Percentiles rank a stretch among this genome's conserved stretches.
phyloP scores from a whole-genome alignment of 2,329 filamentous ascomycete species.

The Nemania diffusa region DNA sequence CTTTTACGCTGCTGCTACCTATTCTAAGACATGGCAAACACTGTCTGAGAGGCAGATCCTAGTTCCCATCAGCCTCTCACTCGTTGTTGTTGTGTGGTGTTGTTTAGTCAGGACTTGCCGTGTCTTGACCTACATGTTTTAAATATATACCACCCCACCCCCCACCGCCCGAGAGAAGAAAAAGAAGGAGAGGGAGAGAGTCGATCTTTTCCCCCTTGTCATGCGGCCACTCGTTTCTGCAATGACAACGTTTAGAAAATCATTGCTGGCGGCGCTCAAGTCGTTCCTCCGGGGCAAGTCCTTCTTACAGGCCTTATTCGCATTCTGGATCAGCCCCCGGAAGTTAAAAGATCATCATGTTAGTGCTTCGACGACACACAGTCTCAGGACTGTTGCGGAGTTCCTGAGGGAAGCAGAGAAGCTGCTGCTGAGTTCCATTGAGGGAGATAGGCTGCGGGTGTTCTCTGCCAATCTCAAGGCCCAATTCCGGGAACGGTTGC shows the following conservation, averaged over 20 bases:
- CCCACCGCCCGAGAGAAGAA: slow-evolving; percentile 28
- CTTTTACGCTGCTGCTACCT: slow-evolving; percentile 34
- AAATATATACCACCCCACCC: slow-evolving; percentile 40
- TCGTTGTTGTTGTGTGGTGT: slow-evolving; percentile 10
- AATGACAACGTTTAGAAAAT: slow-evolving; percentile 67
- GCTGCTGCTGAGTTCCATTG: slow-evolving; percentile 60
- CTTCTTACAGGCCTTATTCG: slow-evolving; percentile 66
- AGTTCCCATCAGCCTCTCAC: slow-evolving; percentile 39
- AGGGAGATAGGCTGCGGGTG: slow-evolving; percentile 56
- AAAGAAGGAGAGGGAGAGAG: slow-evolving; percentile 24
- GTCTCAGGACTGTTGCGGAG: slow-evolving; percentile 54
- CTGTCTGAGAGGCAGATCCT: slow-evolving; percentile 42
- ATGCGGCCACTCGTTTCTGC: slow-evolving; percentile 65
- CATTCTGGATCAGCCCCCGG: slow-evolving; percentile 62
- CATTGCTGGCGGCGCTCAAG: slow-evolving; percentile 65
- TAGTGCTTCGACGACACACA: slow-evolving; percentile 33
- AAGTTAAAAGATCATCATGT: slow-evolving; percentile 47
- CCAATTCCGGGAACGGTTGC: slow-evolving; percentile 65
- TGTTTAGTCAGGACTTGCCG: slow-evolving; percentile 31
- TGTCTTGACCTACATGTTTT: slow-evolving; percentile 43
- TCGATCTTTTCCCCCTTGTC: slow-evolving; percentile 46
- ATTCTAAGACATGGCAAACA: slow-evolving; percentile 45
- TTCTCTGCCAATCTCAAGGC: slow-evolving; percentile 63
- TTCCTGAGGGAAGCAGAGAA: slow-evolving; percentile 68
- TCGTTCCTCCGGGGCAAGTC: slow-evolving; percentile 69